Base-by-base conservation (phyloP, 345 rosid genomes). In the Hibiscus trionum region DNA sequence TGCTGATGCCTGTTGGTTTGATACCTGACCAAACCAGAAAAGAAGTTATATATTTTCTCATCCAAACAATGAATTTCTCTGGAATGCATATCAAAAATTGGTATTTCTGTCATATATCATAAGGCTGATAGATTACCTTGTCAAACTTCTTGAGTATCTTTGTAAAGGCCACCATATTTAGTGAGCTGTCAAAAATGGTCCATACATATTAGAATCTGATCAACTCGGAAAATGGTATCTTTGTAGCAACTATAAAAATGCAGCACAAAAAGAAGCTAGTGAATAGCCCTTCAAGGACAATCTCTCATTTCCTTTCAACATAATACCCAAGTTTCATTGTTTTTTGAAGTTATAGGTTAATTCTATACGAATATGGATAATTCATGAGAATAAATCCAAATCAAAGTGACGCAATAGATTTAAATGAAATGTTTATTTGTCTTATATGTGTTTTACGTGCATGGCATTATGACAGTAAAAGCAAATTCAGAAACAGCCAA, bases 121-220 rank as follows among this genome's bases (percentile, higher is more conserved):
- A 19, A 58, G 53, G 62, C 68, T 64, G 77, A 68, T 42, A 70
- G 8, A 39, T 31, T 46, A 90, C 99, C 99, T 95, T 95, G 80
- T 95, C 96, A 72, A 95, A 95, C 84, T 95, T 95, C 84, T 95
- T 95, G 58, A 95, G 81, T 66, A 95, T 95, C 79, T 95, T 95
- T 1, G 88, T 80, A 60, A 92, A 95, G 14, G 99, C 98, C 78
- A 87, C 76, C 91, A 90, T 86, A 68, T 95, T 95, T 44, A 95
- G 72, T 37, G 98, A 85, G 83, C 97, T 95, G 93, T 82, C 79
- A 82, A 44, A 57, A 76, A 19, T 35, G 50, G 65, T 35, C 50
- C 66, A 72, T 26, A 9, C 24, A 37, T 26, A 27, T 79, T 47
- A 82, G 67, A 77, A 76, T 57, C 37, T 14, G 14, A 27, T 12